These are phyloP conservation scores for Pichia sp. DNA, from an alignment of 1,139 yeast species.

Conservation along the genomic window DNA sequence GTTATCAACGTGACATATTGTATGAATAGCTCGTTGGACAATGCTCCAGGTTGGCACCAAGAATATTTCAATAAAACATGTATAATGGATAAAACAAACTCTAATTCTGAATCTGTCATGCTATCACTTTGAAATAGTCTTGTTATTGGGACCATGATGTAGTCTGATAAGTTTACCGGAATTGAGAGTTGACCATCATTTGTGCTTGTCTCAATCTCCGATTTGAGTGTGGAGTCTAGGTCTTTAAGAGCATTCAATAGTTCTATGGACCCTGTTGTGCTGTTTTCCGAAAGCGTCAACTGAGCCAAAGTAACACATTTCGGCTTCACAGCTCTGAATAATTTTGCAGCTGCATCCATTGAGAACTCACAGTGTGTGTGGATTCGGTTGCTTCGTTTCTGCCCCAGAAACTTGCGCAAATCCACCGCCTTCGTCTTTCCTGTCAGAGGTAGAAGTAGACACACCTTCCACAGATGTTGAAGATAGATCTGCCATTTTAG, in stretches of 20 bases:
- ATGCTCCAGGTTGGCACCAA: slow-evolving; percentile 41
- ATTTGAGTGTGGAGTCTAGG: slow-evolving; percentile 28
- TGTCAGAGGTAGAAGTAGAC: too few species aligned
- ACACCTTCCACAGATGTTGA: neutral
- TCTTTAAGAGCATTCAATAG: slow-evolving; percentile 34
- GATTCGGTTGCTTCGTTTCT: too few species aligned
- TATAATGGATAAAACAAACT: slow-evolving; percentile 40
- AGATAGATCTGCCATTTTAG: neutral
- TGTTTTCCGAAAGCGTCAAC: slow-evolving; percentile 38
- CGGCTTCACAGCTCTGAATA: slow-evolving; percentile 31
- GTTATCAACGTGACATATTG: slow-evolving; percentile 50
- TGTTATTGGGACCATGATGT: slow-evolving; percentile 57
- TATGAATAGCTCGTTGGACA: slow-evolving; percentile 39
- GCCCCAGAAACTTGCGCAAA: too few species aligned
- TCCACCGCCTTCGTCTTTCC: too few species aligned
- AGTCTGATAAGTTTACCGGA: slow-evolving; percentile 50
- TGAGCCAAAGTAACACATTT: slow-evolving; percentile 42
- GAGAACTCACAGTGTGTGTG: neutral
- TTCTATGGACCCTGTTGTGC: slow-evolving; percentile 25
- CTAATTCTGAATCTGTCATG: slow-evolving; percentile 42
- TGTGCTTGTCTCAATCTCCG: slow-evolving; percentile 12
- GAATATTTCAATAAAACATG: slow-evolving; percentile 40
- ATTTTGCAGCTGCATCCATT: slow-evolving; percentile 7
- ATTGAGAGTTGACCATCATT: slow-evolving; percentile 15
- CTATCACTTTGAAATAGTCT: slow-evolving; percentile 42